Base-by-base conservation (phyloP, 2,329 filamentous ascomycete species). In the Beauveria bassiana region DNA sequence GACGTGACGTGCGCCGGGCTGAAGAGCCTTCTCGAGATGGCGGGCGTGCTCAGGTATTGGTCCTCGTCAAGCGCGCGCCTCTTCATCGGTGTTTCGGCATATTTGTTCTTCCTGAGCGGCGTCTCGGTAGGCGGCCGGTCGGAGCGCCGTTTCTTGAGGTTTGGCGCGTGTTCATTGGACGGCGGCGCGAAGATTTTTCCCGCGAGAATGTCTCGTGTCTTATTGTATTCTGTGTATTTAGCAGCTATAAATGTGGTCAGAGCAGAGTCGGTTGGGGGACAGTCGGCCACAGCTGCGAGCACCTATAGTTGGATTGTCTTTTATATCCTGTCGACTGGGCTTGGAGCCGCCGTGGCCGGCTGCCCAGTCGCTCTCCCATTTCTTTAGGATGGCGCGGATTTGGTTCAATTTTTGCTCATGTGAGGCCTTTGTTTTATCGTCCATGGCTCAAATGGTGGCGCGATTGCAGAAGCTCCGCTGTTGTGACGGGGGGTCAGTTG, bases 221-320 rank as follows among this genome's bases (percentile, higher is more conserved):
- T 86, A 71, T 87, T 86, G 73, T 92, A 93, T 64, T 89, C 81
- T 70, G 89, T 91, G 74, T 93, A 93, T 70, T 91, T 92, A 52
- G 78, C 79, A 43, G 86, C 87, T 89, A 66, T 45, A 12, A 3
- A 59, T 20, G 8, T 59, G 61, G 34, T 38, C 9, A 50, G 20
- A 2, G 4, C 14, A 50, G 18, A 2, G 4, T 24, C 34, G 3
- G 3, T 9, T 4, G 2, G 14, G 10, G 10, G 8, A 8, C 18
- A 42, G 16, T 18, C 31, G 12, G 10, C 14, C 4, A 14, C 22
- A 38, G 43, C 9, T 5, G 43, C 20, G 26, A 77, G 40, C 81
- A 91, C 89, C 87, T 68, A 93, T 91, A 0, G 82, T 81, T 7
- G 83, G 80, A 67, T 90, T 86, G 58, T 81, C 79, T 74, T 91